Percentiles rank a stretch among this genome's conserved stretches.
Conservation (phyloP, 176 grass and related monocot species). For the Luzula sylvatica region DNA sequence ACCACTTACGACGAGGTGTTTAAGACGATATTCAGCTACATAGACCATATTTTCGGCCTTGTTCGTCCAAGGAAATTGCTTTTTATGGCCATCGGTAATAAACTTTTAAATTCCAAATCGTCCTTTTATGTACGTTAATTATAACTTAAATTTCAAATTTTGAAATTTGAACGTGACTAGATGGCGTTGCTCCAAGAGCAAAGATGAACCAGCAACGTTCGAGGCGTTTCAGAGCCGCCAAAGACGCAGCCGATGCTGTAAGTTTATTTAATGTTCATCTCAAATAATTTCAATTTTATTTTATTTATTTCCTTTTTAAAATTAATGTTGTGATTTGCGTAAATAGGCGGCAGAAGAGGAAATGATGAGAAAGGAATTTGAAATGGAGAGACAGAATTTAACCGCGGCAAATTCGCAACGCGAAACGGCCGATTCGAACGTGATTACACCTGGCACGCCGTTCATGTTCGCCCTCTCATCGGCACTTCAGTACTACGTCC, state of each 20-base stretch:
- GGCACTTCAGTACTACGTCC: slow-evolving; percentile 89
- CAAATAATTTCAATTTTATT: background rate
- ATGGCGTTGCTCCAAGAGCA: slow-evolving; percentile 83
- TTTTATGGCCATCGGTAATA: slow-evolving; percentile 91
- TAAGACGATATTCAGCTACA: slow-evolving; percentile 84
- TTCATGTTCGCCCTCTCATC: slow-evolving; percentile 88
- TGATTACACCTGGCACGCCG: slow-evolving; percentile 80
- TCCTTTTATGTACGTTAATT: background rate
- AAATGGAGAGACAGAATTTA: slow-evolving; percentile 55
- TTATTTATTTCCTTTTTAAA: background rate
- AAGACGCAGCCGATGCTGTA: slow-evolving; percentile 75
- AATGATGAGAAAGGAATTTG: slow-evolving; percentile 63
- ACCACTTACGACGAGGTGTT: slow-evolving; percentile 91
- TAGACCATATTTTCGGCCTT: slow-evolving; percentile 82
- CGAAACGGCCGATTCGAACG: slow-evolving; percentile 72
- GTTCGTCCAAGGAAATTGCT: slow-evolving; percentile 89
- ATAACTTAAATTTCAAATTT: background rate
- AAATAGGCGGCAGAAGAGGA: slow-evolving; percentile 77
- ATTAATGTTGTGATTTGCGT: slow-evolving; percentile 17
- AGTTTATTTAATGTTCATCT: slow-evolving; percentile 7
- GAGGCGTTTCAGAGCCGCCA: slow-evolving; percentile 77
- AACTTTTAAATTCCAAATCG: background rate
- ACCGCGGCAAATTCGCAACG: slow-evolving; percentile 32
- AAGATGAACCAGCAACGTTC: slow-evolving; percentile 98
- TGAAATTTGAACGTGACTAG: slow-evolving; percentile 15